These are phyloP conservation scores for Tetrapyrgos nigripes DNA, from an alignment of 1,284 basidiomycete species.

Conservation along the genomic window DNA sequence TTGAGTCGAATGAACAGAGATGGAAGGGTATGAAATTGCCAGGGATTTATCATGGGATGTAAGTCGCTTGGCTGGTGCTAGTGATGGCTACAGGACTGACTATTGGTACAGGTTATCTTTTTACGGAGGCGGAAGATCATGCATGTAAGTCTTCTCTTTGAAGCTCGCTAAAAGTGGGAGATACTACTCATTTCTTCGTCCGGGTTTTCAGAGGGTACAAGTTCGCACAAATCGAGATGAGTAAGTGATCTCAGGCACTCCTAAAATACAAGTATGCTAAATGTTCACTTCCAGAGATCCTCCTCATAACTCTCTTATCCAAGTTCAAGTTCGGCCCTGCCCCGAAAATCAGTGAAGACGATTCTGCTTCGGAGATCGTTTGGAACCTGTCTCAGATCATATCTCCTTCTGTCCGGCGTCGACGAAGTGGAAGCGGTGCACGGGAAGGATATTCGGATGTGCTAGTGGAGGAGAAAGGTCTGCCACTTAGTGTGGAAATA, in stretches of 20 bases:
- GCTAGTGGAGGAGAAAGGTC: conserved; percentile 38
- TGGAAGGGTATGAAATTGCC: conserved; percentile 33
- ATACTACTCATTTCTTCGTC: not conserved
- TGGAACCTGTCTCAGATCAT: conserved; percentile 53
- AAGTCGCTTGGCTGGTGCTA: conserved; percentile 22
- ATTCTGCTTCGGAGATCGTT: conserved; percentile 36
- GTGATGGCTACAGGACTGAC: conserved; percentile 5
- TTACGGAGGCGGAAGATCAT: conserved; percentile 45
- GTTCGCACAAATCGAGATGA: conserved; percentile 49
- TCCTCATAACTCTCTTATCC: conserved; percentile 40
- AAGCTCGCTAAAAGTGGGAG: not conserved
- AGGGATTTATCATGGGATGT: conserved; percentile 48
- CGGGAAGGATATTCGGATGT: conserved; percentile 14
- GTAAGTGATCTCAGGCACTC: conserved; percentile 29
- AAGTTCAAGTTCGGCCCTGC: conserved; percentile 39
- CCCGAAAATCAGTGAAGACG: not conserved
- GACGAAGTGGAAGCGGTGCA: not conserved
- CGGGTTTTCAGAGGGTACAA: conserved; percentile 40
- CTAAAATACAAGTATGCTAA: not conserved
- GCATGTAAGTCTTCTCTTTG: conserved; percentile 41
- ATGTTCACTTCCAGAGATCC: conserved; percentile 35
- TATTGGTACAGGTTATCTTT: conserved; percentile 42
- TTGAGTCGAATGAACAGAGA: not conserved
- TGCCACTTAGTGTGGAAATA: conserved; percentile 39
- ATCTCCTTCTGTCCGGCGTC: conserved; percentile 40